These are phyloP conservation scores for Lodderomyces parapsilosis DNA, from an alignment of 1,139 yeast genomes.

Conservation along the genomic window DNA sequence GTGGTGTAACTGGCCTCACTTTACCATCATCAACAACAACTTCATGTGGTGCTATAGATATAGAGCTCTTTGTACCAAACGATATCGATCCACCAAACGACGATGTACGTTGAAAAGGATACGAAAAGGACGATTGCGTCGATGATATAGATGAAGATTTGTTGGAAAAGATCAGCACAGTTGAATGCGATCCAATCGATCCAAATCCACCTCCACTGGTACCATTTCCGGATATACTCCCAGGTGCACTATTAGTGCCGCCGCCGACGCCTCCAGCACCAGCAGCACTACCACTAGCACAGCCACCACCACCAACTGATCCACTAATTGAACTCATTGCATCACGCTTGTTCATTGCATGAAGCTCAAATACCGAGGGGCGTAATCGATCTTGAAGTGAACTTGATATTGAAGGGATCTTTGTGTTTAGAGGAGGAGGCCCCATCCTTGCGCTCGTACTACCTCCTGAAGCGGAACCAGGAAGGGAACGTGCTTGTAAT, in stretches of 20 bases:
- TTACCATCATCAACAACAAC: not conserved
- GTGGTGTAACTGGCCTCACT: constrained; percentile 4
- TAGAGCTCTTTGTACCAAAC: constrained; percentile 17
- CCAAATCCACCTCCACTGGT: constrained; percentile 11
- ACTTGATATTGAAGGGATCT: constrained; percentile 12
- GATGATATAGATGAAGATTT: constrained; percentile 34
- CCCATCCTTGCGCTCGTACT: not conserved
- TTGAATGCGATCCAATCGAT: constrained; percentile 31
- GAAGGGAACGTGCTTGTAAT: constrained; percentile 6
- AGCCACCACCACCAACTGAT: not conserved
- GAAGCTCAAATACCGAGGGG: constrained; percentile 45
- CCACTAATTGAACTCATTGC: not conserved
- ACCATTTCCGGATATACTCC: not conserved
- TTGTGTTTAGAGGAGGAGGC: not conserved
- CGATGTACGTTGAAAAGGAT: constrained; percentile 23
- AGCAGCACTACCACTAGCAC: not conserved
- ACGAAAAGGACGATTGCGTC: not conserved
- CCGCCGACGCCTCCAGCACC: not conserved
- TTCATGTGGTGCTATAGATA: constrained; percentile 29
- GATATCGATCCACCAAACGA: constrained; percentile 19
- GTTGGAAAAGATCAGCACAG: constrained; percentile 33
- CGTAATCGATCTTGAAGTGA: constrained; percentile 33
- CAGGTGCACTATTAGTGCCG: constrained; percentile 1
- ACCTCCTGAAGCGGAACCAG: not conserved
- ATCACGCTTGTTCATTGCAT: constrained; percentile 14